Percentiles rank a stretch among this genome's conserved stretches.
Conservation (phyloP, 257 asterid species). For the Verbena officinalis region DNA sequence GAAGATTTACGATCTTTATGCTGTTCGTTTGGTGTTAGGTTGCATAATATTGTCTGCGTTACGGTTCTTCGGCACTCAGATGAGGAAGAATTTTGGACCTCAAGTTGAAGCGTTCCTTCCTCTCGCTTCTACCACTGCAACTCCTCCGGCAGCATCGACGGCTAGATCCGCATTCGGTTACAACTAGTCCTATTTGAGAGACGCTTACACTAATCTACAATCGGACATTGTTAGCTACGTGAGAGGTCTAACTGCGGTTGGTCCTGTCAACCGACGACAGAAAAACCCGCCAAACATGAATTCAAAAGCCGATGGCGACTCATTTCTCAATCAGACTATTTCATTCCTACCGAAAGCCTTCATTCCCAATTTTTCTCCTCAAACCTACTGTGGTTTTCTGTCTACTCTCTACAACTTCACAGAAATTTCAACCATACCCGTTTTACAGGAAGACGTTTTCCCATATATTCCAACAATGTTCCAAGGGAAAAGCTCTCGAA, state of each 20-base stretch:
- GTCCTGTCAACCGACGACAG: conserved; percentile 1
- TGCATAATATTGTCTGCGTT: too few species aligned
- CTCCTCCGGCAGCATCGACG: too few species aligned
- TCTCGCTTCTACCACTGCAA: too few species aligned
- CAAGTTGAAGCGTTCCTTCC: too few species aligned
- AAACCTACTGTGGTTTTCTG: conserved; percentile 8
- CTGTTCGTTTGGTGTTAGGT: too few species aligned
- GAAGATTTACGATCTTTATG: too few species aligned
- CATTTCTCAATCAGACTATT: conserved; percentile 34
- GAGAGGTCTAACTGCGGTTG: background rate
- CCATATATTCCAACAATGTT: conserved; percentile 69
- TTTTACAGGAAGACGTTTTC: conserved; percentile 58
- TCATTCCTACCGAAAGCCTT: conserved; percentile 31
- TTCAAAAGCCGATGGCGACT: conserved; percentile 53
- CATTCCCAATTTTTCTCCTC: conserved; percentile 23
- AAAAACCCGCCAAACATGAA: conserved; percentile 54
- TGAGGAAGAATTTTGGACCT: too few species aligned
- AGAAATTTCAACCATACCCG: conserved; percentile 26
- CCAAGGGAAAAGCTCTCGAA: conserved; percentile 45
- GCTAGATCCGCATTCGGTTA: too few species aligned
- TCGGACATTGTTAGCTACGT: too few species aligned
- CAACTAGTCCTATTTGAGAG: too few species aligned
- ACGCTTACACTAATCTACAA: too few species aligned
- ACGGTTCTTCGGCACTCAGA: too few species aligned
- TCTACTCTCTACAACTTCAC: conserved; percentile 37